Evolutionary conservation across 2,329 filamentous ascomycete genomes (phyloP).

Genomic region (Chaetomiaceae sp.): DNA sequence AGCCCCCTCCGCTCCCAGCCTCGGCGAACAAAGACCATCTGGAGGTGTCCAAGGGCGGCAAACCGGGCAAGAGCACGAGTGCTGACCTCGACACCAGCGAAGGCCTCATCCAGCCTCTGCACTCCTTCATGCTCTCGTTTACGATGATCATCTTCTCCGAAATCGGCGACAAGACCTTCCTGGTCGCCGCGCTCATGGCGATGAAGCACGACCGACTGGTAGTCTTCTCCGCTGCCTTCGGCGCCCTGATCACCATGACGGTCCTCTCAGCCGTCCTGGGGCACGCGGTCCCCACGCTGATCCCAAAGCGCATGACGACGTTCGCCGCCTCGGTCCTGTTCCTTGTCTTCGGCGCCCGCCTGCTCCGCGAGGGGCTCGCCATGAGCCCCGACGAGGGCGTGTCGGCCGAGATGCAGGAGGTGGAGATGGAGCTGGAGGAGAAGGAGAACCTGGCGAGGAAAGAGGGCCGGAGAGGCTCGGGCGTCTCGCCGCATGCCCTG

Average conservation of each 20-base stretch:
- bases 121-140: conserved; percentile 87
- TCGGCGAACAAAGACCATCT: conserved; percentile 62
- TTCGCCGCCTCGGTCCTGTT: conserved; percentile 82
- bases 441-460: conserved; percentile 76
- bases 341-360: conserved; percentile 79
- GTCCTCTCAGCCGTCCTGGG: conserved; percentile 88
- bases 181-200: conserved; percentile 95
- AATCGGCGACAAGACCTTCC: conserved; percentile 96
- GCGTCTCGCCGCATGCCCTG: conserved; percentile 69
- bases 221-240: conserved; percentile 93
- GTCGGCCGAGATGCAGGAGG: conserved; percentile 95
- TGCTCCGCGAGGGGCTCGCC: conserved; percentile 78
- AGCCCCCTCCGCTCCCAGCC: conserved; percentile 64
- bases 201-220: conserved; percentile 95
- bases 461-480: conserved; percentile 61
- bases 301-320: conserved; percentile 87
- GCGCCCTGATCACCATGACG: conserved; percentile 89
- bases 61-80: conserved; percentile 30
- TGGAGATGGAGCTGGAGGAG: conserved; percentile 88
- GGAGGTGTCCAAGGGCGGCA: conserved; percentile 43
- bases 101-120: conserved; percentile 70
- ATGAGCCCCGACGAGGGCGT: conserved; percentile 91
- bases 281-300: conserved; percentile 83
- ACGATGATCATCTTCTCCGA: conserved; percentile 98
- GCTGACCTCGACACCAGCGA: conserved; percentile 43